phyloP scores from a whole-genome alignment of 768 basidiomycete genomes.

The Naganishia kalamii region DNA sequence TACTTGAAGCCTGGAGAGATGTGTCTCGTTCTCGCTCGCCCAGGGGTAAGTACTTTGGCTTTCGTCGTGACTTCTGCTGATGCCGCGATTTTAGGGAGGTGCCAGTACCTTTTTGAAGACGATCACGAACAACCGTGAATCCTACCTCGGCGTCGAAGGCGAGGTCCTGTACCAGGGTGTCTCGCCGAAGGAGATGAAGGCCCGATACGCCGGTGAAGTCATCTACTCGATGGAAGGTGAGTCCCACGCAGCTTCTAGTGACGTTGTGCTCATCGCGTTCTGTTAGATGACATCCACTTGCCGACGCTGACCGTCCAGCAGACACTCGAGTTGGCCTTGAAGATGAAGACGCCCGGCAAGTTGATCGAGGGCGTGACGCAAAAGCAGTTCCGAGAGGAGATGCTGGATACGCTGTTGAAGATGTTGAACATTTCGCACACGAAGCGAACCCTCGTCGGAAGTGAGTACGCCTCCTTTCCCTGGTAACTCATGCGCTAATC shows the following conservation, averaged over 20 bases:
- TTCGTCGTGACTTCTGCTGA: not conserved
- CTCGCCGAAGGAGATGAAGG: conserved; percentile 57
- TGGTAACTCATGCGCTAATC: not conserved
- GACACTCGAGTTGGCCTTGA: conserved; percentile 55
- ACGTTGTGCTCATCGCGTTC: not conserved
- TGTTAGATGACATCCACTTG: conserved; percentile 73
- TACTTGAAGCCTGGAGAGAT: conserved; percentile 61
- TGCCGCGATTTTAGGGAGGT: not conserved
- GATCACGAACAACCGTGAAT: conserved; percentile 66
- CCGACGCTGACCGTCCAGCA: conserved; percentile 59
- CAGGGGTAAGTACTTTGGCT: conserved; percentile 51
- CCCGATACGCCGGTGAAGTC: conserved; percentile 67
- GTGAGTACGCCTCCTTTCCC: not conserved
- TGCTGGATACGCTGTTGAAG: conserved; percentile 50
- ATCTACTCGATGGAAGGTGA: conserved; percentile 53
- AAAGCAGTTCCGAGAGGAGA: conserved; percentile 45
- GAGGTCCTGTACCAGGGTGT: conserved; percentile 71
- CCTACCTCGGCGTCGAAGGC: conserved; percentile 64
- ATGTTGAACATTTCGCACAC: conserved; percentile 56
- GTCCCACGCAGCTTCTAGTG: not conserved
- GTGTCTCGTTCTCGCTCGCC: conserved; percentile 71
- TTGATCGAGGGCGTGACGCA: conserved; percentile 54
- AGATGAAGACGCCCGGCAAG: conserved; percentile 59
- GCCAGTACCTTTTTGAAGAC: conserved; percentile 69
- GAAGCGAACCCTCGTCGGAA: conserved; percentile 47